Evolutionary conservation across 805 yeast species (phyloP).

Genomic region (Spathaspora girioi): DNA sequence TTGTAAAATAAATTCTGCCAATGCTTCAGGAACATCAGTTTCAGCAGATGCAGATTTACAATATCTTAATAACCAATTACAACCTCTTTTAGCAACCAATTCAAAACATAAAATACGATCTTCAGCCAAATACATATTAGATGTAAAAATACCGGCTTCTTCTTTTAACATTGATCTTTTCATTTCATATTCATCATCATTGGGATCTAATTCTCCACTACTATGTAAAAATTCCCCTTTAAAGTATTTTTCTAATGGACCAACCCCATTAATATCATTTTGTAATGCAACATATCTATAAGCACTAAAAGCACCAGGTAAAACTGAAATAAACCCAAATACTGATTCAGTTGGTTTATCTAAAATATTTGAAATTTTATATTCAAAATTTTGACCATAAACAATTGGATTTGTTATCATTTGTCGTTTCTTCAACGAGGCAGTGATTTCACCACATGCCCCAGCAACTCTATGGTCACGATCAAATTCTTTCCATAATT

Average conservation of each 20-base stretch:
- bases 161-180: constrained; percentile 34
- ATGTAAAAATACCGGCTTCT: constrained; percentile 55
- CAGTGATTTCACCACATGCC: constrained; percentile 70
- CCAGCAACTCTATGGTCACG: constrained; percentile 60
- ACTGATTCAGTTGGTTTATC: constrained; percentile 65
- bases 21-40: constrained; percentile 63
- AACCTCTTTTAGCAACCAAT: constrained; percentile 53
- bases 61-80: constrained; percentile 60
- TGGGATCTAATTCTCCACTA: constrained; percentile 57
- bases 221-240: constrained; percentile 59
- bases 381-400: constrained; percentile 64
- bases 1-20: constrained; percentile 61
- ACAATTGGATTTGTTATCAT: constrained; percentile 57
- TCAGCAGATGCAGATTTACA: constrained; percentile 63
- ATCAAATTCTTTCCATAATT: constrained; percentile 63
- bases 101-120: constrained; percentile 67
- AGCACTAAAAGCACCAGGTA: constrained; percentile 70
- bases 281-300: constrained; percentile 57
- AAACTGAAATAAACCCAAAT: constrained; percentile 61
- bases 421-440: constrained; percentile 46
- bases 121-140: constrained; percentile 69
- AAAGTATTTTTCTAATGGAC: constrained; percentile 64
- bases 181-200: constrained; percentile 46
- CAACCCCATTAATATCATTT: constrained; percentile 49
- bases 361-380: constrained; percentile 62